Base-by-base conservation (phyloP, 2,329 filamentous ascomycete species). In the Orbilia blumenaviensis region DNA sequence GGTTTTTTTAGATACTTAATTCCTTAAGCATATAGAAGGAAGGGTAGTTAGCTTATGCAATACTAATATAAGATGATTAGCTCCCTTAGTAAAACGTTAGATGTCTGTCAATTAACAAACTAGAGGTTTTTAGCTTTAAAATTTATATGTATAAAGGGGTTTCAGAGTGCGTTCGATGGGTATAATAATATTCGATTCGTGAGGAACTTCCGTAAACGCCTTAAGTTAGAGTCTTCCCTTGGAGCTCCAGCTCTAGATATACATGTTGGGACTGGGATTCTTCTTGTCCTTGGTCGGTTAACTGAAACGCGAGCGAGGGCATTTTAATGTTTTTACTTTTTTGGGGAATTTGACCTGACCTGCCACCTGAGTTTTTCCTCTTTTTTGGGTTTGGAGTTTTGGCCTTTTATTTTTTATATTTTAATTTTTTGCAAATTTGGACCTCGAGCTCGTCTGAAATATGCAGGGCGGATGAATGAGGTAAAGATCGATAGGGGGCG, bases 281-380 rank as follows among this genome's bases (percentile, higher is more conserved):
- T 34, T 34, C 9, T 5, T 46, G 21, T 62, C 48, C 34, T 21
- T 54, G 36, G 36, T 61, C 56, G 56, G 56, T 29, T 61, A 61
- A 14, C 18, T 61, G 56, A 61, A 61, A 61, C 56, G 52, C 27
- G 56, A 64, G 46, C 25, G 56, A 62, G 25, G 23, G n/a, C 29
- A 27, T 8, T 16, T 27, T 32, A n/a, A 9, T 10, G 14, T 23
- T 25, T 27, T 29, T 32, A 25, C n/a, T 34, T 9, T 29, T 1
- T 42, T 34, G 42, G 29, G n/a, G n/a, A n/a, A n/a, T n/a, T n/a
- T n/a, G n/a, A n/a, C n/a, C n/a, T 60, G 34, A 58, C 68, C 50
- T 56, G 61, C 68, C 61, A 73, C 68, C 44, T 56, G 61, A 61
- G 14, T 66, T 73, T 73, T 66, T 46, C 14, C 23, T 21, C 21